Evolutionary conservation across 139 green algal genomes (phyloP).

Genomic region (Penium margaritaceum): DNA sequence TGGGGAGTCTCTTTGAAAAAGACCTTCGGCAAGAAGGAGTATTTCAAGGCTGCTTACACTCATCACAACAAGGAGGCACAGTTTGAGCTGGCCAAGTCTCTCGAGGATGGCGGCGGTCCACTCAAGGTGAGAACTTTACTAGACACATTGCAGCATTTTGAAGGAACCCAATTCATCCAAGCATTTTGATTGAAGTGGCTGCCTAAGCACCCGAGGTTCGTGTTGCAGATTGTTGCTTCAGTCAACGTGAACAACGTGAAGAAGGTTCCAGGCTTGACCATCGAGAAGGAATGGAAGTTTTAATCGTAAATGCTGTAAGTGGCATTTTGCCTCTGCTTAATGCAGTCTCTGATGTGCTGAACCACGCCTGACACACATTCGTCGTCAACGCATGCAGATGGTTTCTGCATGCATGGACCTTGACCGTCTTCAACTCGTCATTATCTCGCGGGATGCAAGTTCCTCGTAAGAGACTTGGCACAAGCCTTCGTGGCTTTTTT

Average conservation of each 20-base stretch:
- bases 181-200: background rate
- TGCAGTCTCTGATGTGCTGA: no score
- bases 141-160: background rate
- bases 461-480: no score
- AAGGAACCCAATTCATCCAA: background rate
- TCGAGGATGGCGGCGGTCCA: background rate
- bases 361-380: no score
- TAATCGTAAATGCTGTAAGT: background rate
- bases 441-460: no score
- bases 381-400: no score
- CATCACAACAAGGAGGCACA: background rate
- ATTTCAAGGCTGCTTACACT: background rate
- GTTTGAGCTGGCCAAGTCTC: background rate
- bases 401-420: no score
- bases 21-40: background rate
- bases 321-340: no score
- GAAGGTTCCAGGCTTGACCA: background rate
- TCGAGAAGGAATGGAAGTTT: constrained; percentile 11
- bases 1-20: background rate
- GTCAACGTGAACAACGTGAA: background rate
- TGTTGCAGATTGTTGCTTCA: background rate
- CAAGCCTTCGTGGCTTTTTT: no score
- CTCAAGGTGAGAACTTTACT: background rate
- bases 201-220: no score
- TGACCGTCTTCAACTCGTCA: no score